phyloP scores from a whole-genome alignment of 2,329 filamentous ascomycete species.

The Boeremia exigua region DNA sequence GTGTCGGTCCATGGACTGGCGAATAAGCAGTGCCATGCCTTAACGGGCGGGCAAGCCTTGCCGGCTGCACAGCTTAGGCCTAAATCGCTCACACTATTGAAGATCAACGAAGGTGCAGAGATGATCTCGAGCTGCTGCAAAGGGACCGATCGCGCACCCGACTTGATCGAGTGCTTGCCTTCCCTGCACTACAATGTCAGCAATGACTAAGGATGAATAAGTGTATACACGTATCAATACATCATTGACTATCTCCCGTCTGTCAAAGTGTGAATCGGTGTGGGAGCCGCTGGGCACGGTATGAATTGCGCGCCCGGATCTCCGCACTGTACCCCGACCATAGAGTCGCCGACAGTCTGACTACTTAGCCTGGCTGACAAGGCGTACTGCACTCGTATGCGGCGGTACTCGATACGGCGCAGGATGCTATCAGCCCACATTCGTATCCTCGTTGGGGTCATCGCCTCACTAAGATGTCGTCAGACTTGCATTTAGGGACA shows the following conservation, averaged over 20 bases:
- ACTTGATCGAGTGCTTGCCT: neutral
- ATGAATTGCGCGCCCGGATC: slow-evolving; percentile 23
- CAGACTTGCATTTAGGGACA: neutral
- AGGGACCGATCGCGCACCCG: slow-evolving; percentile 1
- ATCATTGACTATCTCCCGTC: slow-evolving; percentile 5
- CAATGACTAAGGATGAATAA: neutral
- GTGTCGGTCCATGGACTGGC: neutral
- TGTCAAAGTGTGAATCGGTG: neutral
- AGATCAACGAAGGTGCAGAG: slow-evolving; percentile 8
- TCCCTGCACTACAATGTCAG: slow-evolving; percentile 1
- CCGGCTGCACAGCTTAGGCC: neutral
- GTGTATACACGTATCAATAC: slow-evolving; percentile 3
- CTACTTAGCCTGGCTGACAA: slow-evolving; percentile 11
- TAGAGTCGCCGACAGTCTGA: slow-evolving; percentile 16
- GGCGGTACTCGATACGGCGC: neutral
- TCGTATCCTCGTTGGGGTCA: neutral
- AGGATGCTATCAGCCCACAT: neutral
- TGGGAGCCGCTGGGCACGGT: slow-evolving; percentile 11
- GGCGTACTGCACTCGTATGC: neutral
- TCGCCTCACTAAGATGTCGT: neutral
- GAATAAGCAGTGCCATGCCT: slow-evolving; percentile 10
- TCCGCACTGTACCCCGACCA: slow-evolving; percentile 32
- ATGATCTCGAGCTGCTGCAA: slow-evolving; percentile 3
- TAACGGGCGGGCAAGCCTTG: slow-evolving; percentile 12
- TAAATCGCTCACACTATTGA: slow-evolving; percentile 13